These are phyloP conservation scores for Mucor lusitanicus DNA, from an alignment of 371 early-diverging fungal species.

Conservation along the genomic window DNA sequence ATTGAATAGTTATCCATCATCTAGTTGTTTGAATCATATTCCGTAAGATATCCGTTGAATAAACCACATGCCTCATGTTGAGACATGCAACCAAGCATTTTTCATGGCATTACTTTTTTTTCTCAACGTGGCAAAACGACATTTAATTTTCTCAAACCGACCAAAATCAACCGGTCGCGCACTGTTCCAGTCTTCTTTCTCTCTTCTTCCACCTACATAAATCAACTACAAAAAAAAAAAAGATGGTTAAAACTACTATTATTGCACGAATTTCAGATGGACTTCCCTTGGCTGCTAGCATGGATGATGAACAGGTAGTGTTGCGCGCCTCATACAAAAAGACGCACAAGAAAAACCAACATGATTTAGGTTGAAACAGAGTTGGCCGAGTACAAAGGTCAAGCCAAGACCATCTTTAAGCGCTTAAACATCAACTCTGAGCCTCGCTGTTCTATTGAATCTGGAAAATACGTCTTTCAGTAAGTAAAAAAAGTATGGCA, in stretches of 20 bases:
- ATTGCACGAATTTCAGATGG: slow-evolving; percentile 95
- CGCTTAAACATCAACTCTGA: slow-evolving; percentile 85
- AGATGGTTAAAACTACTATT: slow-evolving; percentile 94
- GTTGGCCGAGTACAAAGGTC: slow-evolving; percentile 89
- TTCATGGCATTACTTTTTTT: too few relatives aligned
- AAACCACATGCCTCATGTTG: too few relatives aligned
- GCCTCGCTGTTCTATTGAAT: slow-evolving; percentile 93
- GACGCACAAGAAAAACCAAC: neutral
- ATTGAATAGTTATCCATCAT: neutral
- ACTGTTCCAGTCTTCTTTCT: neutral
- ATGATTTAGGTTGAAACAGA: slow-evolving; percentile 64
- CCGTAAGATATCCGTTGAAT: too few relatives aligned
- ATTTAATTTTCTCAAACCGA: too few relatives aligned
- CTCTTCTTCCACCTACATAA: neutral
- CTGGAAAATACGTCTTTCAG: slow-evolving; percentile 87
- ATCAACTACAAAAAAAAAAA: neutral
- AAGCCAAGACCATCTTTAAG: slow-evolving; percentile 91
- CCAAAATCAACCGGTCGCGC: too few relatives aligned
- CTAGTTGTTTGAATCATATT: too few relatives aligned
- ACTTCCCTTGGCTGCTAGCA: slow-evolving; percentile 93
- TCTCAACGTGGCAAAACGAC: too few relatives aligned
- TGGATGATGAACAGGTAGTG: slow-evolving; percentile 96
- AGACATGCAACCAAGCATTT: too few relatives aligned
- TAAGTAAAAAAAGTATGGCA: slow-evolving; percentile 50
- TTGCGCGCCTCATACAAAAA: neutral